Percentiles rank a stretch among this genome's conserved stretches.
Conservation (phyloP, 495 filamentous ascomycete species). For the Rostrohypoxylon terebratum region DNA sequence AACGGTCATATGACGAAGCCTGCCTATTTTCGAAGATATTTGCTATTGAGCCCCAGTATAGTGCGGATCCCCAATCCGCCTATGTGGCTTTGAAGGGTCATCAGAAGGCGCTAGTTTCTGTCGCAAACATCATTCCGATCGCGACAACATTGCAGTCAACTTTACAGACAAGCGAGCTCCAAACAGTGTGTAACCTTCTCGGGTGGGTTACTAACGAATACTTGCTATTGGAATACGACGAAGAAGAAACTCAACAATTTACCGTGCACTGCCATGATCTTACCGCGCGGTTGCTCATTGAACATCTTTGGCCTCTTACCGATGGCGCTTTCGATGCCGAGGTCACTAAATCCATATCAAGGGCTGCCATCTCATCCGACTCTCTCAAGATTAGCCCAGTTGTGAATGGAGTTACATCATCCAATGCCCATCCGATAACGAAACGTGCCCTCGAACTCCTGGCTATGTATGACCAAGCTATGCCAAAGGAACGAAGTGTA, state of each 20-base stretch:
- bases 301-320: conserved; percentile 65
- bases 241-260: conserved; percentile 74
- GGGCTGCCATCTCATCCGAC: conserved; percentile 55
- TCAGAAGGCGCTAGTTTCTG: conserved; percentile 56
- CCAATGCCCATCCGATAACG: conserved; percentile 68
- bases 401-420: conserved; percentile 65
- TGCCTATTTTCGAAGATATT: conserved; percentile 61
- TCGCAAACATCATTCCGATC: conserved; percentile 60
- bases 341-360: conserved; percentile 62
- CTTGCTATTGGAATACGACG: conserved; percentile 76
- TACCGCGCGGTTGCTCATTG: conserved; percentile 66
- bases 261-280: conserved; percentile 76
- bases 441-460: conserved; percentile 85
- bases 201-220: conserved; percentile 87
- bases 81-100: conserved; percentile 57
- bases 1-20: conserved; percentile 62
- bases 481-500: conserved; percentile 77
- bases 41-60: conserved; percentile 61
- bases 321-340: conserved; percentile 64
- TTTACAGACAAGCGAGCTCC: conserved; percentile 57
- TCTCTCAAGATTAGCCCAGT: conserved; percentile 58
- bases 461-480: conserved; percentile 78
- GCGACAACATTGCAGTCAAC: conserved; percentile 58
- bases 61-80: conserved; percentile 54
- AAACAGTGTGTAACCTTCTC: conserved; percentile 78